These are phyloP conservation scores for Dothideomycetes sp. DNA, from an alignment of 2,329 filamentous ascomycete genomes.

Conservation along the genomic window DNA sequence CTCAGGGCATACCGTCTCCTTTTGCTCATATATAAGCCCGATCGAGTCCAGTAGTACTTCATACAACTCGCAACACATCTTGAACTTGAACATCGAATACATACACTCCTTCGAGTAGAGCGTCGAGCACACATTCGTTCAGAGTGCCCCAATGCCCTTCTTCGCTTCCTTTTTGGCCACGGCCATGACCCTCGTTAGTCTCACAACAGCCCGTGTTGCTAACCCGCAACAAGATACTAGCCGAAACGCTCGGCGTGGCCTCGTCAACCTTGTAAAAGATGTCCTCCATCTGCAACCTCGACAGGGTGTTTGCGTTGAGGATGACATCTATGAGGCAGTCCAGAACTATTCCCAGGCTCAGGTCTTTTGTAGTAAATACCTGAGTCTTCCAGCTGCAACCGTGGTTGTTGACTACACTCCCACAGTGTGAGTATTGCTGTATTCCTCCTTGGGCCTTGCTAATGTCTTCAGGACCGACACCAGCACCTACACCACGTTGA, in stretches of 20 bases:
- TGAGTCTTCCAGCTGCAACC: conserved; percentile 9
- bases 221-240: conserved; percentile 9
- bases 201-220: conserved; percentile 16
- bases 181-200: conserved; percentile 12
- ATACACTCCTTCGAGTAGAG: neutral
- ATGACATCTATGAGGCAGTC: conserved; percentile 16
- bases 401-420: conserved; percentile 17
- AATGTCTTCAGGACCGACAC: conserved; percentile 10
- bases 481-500: conserved; percentile 12
- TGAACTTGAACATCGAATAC: neutral
- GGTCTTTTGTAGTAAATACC: conserved; percentile 9
- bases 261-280: conserved; percentile 14
- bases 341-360: conserved; percentile 15
- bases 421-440: conserved; percentile 15
- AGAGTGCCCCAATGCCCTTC: conserved; percentile 10
- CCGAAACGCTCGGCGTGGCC: conserved; percentile 5
- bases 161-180: conserved; percentile 7
- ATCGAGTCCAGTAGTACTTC: neutral
- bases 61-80: neutral
- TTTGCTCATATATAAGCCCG: neutral
- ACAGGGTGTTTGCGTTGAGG: conserved; percentile 14
- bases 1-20: neutral
- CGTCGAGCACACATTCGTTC: conserved; percentile 7
- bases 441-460: neutral
- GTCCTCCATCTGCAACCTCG: conserved; percentile 14